Conservation (phyloP, 2,329 filamentous ascomycete species). For the Trichoderma lentiforme region DNA sequence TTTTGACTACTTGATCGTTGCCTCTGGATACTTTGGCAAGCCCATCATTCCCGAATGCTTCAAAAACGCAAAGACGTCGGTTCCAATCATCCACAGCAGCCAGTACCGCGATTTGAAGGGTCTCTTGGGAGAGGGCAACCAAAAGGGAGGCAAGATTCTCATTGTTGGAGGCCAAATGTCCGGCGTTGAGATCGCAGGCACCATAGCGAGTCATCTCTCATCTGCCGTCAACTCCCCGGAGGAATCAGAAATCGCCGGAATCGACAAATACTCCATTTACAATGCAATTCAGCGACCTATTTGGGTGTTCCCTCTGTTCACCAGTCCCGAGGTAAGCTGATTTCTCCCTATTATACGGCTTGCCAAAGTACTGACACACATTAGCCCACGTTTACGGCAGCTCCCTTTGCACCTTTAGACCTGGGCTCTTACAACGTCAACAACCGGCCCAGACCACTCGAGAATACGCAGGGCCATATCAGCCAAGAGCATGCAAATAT, state of each 20-base stretch:
- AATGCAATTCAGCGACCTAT: constrained; percentile 68
- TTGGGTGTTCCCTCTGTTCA: constrained; percentile 66
- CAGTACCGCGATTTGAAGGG: constrained; percentile 54
- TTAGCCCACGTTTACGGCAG: constrained; percentile 45
- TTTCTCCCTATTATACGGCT: not conserved
- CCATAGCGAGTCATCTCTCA: constrained; percentile 69
- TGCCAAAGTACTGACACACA: not conserved
- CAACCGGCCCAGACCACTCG: constrained; percentile 56
- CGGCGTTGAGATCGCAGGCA: constrained; percentile 71
- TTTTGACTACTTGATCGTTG: constrained; percentile 71
- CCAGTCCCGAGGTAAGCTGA: constrained; percentile 46
- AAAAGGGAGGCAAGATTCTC: constrained; percentile 58
- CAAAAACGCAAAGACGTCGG: constrained; percentile 29
- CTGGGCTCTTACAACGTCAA: constrained; percentile 67
- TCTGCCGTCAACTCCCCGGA: constrained; percentile 55
- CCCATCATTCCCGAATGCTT: constrained; percentile 49
- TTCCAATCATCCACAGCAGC: constrained; percentile 66
- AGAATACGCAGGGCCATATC: constrained; percentile 64
- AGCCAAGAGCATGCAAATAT: constrained; percentile 53
- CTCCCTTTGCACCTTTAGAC: constrained; percentile 70
- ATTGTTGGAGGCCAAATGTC: constrained; percentile 81
- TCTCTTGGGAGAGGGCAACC: constrained; percentile 41
- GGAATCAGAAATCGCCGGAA: constrained; percentile 36
- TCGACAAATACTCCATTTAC: constrained; percentile 57
- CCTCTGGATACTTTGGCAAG: constrained; percentile 72